Percentiles rank a stretch among this genome's conserved stretches.
Conservation (phyloP, 257 asterid species). For the Osmanthus fragrans region DNA sequence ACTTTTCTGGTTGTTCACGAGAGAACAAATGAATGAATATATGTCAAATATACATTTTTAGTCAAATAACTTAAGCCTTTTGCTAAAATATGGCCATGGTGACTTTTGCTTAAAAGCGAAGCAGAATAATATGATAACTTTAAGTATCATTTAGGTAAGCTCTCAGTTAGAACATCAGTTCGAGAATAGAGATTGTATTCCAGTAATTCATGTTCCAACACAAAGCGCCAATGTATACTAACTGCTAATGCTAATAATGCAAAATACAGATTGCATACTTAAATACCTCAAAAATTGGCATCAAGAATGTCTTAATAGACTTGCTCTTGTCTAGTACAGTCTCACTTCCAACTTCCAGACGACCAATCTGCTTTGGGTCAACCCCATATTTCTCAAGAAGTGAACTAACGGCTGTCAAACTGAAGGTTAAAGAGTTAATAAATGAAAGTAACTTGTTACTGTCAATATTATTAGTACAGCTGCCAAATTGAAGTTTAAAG, state of each 20-base stretch:
- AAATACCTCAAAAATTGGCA: slow-evolving; percentile 95
- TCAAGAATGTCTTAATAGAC: slow-evolving; percentile 94
- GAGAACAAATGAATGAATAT: slow-evolving; percentile 22
- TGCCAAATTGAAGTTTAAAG: slow-evolving; percentile 65
- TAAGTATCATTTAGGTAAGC: slow-evolving; percentile 7
- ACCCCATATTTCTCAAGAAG: slow-evolving; percentile 83
- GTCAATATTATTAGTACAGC: slow-evolving; percentile 26
- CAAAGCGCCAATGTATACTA: not conserved
- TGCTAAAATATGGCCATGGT: not conserved
- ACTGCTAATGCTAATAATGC: not conserved
- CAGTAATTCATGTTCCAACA: slow-evolving; percentile 16
- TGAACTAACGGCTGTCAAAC: slow-evolving; percentile 90
- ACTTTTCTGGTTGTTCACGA: slow-evolving; percentile 53
- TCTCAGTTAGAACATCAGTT: not conserved
- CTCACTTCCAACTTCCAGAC: slow-evolving; percentile 98
- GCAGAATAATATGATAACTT: not conserved
- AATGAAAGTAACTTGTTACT: not conserved
- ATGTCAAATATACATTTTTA: not conserved
- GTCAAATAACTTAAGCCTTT: no score
- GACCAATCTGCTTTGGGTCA: slow-evolving; percentile 89
- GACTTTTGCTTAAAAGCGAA: not conserved
- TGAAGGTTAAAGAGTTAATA: slow-evolving; percentile 30
- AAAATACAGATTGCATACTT: slow-evolving; percentile 5
- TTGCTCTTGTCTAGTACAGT: slow-evolving; percentile 98
- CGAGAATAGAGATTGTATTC: not conserved